Conservation (phyloP, 306 rosid genomes). For the Inga leiocalycina region DNA sequence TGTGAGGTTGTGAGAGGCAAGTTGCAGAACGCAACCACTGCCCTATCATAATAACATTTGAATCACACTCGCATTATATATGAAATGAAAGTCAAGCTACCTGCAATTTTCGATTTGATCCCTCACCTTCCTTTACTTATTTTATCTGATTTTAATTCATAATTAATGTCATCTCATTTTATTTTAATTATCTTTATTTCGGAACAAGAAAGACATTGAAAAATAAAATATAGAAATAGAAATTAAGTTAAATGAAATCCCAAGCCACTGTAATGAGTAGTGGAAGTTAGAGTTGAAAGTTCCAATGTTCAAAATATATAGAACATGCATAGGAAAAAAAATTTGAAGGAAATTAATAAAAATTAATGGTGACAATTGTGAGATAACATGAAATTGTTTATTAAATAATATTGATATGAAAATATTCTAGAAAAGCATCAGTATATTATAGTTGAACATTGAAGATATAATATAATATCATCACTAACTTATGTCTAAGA, state of each 20-base stretch:
- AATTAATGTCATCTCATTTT: not conserved
- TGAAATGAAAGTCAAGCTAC: slow-evolving; percentile 33
- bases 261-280: not conserved
- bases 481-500: not conserved
- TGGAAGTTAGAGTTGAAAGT: not conserved
- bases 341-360: not conserved
- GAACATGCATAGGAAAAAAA: not conserved
- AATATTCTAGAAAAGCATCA: not conserved
- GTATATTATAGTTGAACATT: not conserved
- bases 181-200: not conserved
- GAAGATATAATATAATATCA: not conserved
- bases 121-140: slow-evolving; percentile 34
- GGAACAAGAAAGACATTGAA: not conserved
- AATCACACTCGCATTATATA: not conserved
- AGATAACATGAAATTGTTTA: not conserved
- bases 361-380: not conserved
- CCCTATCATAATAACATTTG: slow-evolving; percentile 22
- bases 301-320: not conserved
- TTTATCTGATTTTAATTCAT: not conserved
- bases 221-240: not conserved
- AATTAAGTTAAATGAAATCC: not conserved
- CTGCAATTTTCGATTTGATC: slow-evolving; percentile 47
- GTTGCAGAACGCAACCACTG: not conserved
- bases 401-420: not conserved
- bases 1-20: not conserved